phyloP scores from a whole-genome alignment of 164 flowering plant genomes.

The Stephania yunnanensis region DNA sequence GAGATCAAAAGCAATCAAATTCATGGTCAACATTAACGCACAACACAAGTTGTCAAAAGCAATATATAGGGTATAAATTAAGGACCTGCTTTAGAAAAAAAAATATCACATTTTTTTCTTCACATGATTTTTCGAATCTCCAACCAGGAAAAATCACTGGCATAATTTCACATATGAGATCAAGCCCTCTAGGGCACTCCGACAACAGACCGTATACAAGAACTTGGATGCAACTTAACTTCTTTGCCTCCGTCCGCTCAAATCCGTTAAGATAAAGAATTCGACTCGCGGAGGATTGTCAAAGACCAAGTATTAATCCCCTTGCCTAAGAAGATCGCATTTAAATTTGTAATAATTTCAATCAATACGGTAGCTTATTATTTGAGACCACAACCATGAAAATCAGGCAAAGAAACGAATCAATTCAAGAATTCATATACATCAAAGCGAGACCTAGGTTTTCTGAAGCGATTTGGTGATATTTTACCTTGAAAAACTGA shows the following conservation, averaged over 20 bases:
- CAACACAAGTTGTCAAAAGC: not conserved
- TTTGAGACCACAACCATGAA: not conserved
- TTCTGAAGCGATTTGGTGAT: not conserved
- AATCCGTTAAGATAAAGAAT: not conserved
- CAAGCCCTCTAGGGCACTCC: not conserved
- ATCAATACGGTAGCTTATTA: not conserved
- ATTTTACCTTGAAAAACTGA: too few species aligned
- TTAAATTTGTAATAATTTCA: not conserved
- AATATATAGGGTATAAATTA: too few species aligned
- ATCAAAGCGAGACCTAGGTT: not conserved
- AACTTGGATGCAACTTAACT: not conserved
- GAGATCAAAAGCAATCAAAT: not conserved
- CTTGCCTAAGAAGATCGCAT: not conserved
- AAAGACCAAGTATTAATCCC: not conserved
- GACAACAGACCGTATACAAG: not conserved
- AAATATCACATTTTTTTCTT: too few species aligned
- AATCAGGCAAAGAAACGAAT: not conserved
- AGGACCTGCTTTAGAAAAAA: too few species aligned
- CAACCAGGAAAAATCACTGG: not conserved
- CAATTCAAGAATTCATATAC: not conserved
- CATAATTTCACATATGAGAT: not conserved
- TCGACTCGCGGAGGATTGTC: not conserved
- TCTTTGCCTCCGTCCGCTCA: not conserved
- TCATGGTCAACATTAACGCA: not conserved
- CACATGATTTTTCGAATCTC: too few species aligned